A percentile compares a stretch with the other conserved stretches of the same genome.
phyloP scores from a whole-genome alignment of 208 protist species.

The Polymyxa betae region DNA sequence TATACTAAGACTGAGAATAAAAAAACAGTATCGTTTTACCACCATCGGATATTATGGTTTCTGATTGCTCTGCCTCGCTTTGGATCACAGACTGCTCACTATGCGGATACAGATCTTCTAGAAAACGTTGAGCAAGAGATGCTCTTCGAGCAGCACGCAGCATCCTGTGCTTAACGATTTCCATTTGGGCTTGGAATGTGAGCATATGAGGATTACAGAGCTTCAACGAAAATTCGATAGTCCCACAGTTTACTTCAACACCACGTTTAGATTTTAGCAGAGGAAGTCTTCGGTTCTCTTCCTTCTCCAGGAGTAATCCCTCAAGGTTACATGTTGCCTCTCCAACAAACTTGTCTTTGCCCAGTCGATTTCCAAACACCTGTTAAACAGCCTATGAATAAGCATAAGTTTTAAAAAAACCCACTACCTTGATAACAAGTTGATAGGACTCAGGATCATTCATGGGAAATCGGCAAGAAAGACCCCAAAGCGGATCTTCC shows the following conservation, averaged over 20 bases:
- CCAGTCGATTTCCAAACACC: constrained; percentile 3
- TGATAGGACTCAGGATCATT: neutral
- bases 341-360: neutral
- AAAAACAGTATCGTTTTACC: no score
- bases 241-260: neutral
- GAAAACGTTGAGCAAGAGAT: neutral
- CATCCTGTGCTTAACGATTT: constrained; percentile 40
- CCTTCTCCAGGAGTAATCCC: neutral
- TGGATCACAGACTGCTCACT: neutral
- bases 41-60: neutral
- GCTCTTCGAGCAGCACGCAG: neutral
- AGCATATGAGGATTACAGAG: constrained; percentile 4
- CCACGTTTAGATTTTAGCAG: neutral
- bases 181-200: neutral
- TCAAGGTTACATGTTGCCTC: constrained; percentile 33
- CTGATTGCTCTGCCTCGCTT: neutral
- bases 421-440: neutral
- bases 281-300: neutral
- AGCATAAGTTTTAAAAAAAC: neutral
- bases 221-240: neutral
- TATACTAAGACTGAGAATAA: no score
- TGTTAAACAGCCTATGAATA: neutral
- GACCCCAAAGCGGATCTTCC: neutral
- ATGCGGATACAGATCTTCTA: neutral
- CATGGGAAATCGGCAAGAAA: neutral